These are phyloP conservation scores for Lachancea quebecensis DNA, from an alignment of 805 yeast species.

Conservation along the genomic window DNA sequence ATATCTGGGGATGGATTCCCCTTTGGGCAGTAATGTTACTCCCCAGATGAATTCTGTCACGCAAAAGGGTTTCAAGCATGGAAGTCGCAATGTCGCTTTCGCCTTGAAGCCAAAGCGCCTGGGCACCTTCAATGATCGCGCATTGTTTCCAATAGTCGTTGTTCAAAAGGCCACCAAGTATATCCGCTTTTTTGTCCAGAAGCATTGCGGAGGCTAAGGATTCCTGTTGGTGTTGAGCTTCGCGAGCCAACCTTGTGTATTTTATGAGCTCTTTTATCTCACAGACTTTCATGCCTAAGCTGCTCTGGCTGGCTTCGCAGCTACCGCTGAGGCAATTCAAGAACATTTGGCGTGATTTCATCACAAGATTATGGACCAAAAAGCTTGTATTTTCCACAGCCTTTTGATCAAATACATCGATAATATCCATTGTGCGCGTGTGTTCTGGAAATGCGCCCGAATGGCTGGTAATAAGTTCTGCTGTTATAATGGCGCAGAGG, in stretches of 20 bases:
- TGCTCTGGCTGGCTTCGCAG: too few relatives aligned
- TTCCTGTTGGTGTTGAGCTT: conserved; percentile 3
- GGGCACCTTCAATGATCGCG: conserved; percentile 35
- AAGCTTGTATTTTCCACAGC: conserved; percentile 9
- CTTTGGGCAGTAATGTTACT: background rate
- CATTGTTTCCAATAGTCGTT: background rate
- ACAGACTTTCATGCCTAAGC: background rate
- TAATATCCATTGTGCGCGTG: background rate
- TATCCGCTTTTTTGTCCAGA: conserved; percentile 2
- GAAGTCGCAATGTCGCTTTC: conserved; percentile 51
- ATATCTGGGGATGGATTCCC: background rate
- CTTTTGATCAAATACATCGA: conserved; percentile 3
- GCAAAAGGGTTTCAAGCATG: conserved; percentile 37
- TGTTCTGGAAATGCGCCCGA: background rate
- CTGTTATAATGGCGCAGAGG: conserved; percentile 12
- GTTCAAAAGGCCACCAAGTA: background rate
- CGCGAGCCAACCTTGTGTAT: background rate
- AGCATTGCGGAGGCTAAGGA: conserved; percentile 7
- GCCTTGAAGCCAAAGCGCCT: conserved; percentile 58
- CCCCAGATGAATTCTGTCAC: background rate
- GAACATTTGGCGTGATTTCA: conserved; percentile 17
- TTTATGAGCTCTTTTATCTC: conserved; percentile 6
- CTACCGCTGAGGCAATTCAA: conserved; percentile 1
- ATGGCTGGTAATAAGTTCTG: conserved; percentile 6
- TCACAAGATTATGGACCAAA: conserved; percentile 9